These are phyloP conservation scores for Xylariomycetidae sp. DNA, from an alignment of 2,329 filamentous ascomycete species.

Conservation along the genomic window DNA sequence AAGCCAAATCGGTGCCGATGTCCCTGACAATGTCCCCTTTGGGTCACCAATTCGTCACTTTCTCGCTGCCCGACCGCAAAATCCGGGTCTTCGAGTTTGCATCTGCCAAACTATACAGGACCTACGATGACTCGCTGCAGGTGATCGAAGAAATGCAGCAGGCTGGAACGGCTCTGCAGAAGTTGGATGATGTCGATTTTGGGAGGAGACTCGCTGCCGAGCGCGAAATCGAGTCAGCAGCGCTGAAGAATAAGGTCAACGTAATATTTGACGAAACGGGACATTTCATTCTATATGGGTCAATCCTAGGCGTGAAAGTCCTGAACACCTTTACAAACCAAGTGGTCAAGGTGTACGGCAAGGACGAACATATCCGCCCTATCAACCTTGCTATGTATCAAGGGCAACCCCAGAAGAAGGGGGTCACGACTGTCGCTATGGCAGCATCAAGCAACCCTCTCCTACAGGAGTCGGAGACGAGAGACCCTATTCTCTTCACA, in stretches of 20 bases:
- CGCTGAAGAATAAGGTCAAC: slow-evolving; percentile 66
- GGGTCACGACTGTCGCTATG: slow-evolving; percentile 91
- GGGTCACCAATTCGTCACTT: slow-evolving; percentile 77
- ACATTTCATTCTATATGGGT: slow-evolving; percentile 91
- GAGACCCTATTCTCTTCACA: slow-evolving; percentile 81
- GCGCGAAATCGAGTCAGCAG: slow-evolving; percentile 70
- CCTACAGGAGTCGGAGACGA: slow-evolving; percentile 81
- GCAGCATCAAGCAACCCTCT: slow-evolving; percentile 91
- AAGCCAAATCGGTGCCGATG: slow-evolving; percentile 77
- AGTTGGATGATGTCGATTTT: slow-evolving; percentile 87
- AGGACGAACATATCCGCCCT: slow-evolving; percentile 80
- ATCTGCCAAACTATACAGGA: slow-evolving; percentile 79
- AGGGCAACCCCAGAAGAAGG: slow-evolving; percentile 91
- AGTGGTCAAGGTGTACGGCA: slow-evolving; percentile 83
- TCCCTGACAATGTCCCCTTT: slow-evolving; percentile 81
- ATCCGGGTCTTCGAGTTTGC: slow-evolving; percentile 90
- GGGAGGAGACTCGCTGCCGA: slow-evolving; percentile 82
- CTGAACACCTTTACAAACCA: slow-evolving; percentile 94
- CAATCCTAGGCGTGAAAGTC: slow-evolving; percentile 86
- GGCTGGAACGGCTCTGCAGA: slow-evolving; percentile 74
- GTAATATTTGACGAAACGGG: slow-evolving; percentile 94
- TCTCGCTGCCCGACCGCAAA: slow-evolving; percentile 90
- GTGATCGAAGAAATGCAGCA: slow-evolving; percentile 94
- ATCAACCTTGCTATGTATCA: slow-evolving; percentile 86
- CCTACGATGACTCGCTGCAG: slow-evolving; percentile 89